These are phyloP conservation scores for Trichoderma simmonsii DNA, from an alignment of 2,329 filamentous ascomycete genomes.

Conservation along the genomic window DNA sequence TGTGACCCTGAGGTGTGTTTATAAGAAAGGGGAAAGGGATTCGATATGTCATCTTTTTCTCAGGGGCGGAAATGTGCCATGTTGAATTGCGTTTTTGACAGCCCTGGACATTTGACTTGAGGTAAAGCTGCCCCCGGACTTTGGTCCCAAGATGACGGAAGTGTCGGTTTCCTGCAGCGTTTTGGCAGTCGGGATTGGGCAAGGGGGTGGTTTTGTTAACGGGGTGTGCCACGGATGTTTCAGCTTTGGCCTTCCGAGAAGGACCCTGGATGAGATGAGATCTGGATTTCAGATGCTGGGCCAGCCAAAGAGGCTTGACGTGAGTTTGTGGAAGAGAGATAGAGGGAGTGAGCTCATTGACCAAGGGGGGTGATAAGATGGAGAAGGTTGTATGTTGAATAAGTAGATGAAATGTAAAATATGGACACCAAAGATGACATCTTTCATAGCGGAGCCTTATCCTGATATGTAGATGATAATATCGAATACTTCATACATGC, in stretches of 20 bases:
- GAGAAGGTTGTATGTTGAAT: not conserved
- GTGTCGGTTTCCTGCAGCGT: not conserved
- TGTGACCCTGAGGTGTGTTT: not conserved
- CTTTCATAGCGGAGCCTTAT: not conserved
- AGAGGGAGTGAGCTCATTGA: not conserved
- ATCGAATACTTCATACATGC: not conserved
- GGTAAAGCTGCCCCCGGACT: not conserved
- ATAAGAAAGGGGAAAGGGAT: not conserved
- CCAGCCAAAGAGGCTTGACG: not conserved
- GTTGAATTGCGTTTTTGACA: not conserved
- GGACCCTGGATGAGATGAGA: not conserved
- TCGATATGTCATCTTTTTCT: not conserved
- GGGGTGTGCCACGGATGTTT: conserved; percentile 3
- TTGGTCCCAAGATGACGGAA: not conserved
- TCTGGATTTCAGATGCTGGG: not conserved
- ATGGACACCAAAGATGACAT: not conserved
- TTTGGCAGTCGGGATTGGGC: not conserved
- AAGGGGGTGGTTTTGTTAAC: not conserved
- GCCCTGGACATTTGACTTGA: not conserved
- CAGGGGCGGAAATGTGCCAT: not conserved
- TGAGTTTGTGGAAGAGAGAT: not conserved
- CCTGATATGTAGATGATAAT: not conserved
- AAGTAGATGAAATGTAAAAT: not conserved
- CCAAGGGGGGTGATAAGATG: not conserved
- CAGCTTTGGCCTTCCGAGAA: not conserved